These are phyloP conservation scores for Aspergillus haitiensis DNA, from an alignment of 495 filamentous ascomycete genomes.

Conservation along the genomic window DNA sequence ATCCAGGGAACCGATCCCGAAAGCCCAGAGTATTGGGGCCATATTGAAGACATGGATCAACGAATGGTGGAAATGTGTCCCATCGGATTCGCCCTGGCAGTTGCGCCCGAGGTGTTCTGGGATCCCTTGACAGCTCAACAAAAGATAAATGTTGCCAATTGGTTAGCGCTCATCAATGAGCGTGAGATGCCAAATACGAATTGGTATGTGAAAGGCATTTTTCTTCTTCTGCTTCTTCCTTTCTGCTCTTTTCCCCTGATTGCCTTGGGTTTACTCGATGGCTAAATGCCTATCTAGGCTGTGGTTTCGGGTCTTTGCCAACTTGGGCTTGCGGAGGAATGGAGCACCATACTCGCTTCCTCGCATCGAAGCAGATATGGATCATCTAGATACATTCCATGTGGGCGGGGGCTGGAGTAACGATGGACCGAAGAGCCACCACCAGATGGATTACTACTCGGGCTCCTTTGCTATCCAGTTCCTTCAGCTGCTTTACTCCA, in stretches of 20 bases:
- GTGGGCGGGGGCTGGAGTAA: slow-evolving; percentile 78
- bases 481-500: slow-evolving; percentile 73
- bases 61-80: slow-evolving; percentile 87
- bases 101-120: slow-evolving; percentile 65
- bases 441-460: slow-evolving; percentile 83
- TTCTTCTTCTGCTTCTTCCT: not conserved
- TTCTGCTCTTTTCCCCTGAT: not conserved
- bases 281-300: slow-evolving; percentile 34
- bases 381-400: slow-evolving; percentile 77
- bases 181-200: slow-evolving; percentile 67
- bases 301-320: slow-evolving; percentile 82
- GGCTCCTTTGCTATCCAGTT: slow-evolving; percentile 80
- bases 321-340: slow-evolving; percentile 71
- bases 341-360: slow-evolving; percentile 64
- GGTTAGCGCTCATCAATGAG: slow-evolving; percentile 72
- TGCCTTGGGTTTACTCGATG: no score
- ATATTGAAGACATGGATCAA: slow-evolving; percentile 70
- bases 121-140: slow-evolving; percentile 58
- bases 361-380: slow-evolving; percentile 68
- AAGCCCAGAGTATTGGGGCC: slow-evolving; percentile 70
- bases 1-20: slow-evolving; percentile 66
- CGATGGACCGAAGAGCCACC: slow-evolving; percentile 72
- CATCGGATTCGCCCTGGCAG: slow-evolving; percentile 63
- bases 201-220: slow-evolving; percentile 46
- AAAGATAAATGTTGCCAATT: slow-evolving; percentile 60